Percentiles rank a stretch among this genome's conserved stretches.
Evolutionary conservation across 495 filamentous ascomycete species (phyloP).

Genomic region (Massariosphaeria phaeospora): DNA sequence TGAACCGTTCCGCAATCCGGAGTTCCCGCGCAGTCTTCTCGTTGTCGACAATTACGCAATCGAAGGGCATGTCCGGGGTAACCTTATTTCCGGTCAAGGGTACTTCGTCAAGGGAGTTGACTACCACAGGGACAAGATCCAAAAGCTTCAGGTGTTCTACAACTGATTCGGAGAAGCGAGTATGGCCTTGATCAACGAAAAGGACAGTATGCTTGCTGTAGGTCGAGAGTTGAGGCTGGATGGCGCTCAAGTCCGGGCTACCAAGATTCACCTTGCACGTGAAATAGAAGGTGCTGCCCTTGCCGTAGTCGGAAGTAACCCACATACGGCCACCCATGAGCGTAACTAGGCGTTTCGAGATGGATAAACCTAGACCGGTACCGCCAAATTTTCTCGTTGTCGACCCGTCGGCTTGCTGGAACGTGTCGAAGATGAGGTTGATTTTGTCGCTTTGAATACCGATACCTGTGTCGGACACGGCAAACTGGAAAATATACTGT

Average conservation of each 20-base stretch:
- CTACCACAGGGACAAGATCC: slow-evolving; percentile 74
- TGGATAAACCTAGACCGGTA: slow-evolving; percentile 91
- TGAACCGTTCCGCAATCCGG: slow-evolving; percentile 86
- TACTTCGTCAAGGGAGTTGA: slow-evolving; percentile 60
- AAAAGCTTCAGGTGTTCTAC: slow-evolving; percentile 73
- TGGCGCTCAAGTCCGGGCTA: slow-evolving; percentile 70
- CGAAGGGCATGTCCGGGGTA: slow-evolving; percentile 64
- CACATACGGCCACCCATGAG: slow-evolving; percentile 97
- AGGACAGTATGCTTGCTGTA: slow-evolving; percentile 91
- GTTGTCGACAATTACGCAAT: slow-evolving; percentile 95
- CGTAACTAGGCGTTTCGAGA: slow-evolving; percentile 91
- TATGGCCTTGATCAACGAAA: slow-evolving; percentile 91
- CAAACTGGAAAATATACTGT: slow-evolving; percentile 93
- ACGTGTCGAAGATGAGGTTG: slow-evolving; percentile 97
- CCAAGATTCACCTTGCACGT: slow-evolving; percentile 90
- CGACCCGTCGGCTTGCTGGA: slow-evolving; percentile 97
- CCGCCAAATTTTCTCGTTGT: slow-evolving; percentile 96
- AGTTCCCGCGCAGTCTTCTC: slow-evolving; percentile 82
- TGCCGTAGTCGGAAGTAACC: slow-evolving; percentile 90
- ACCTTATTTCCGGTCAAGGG: slow-evolving; percentile 51
- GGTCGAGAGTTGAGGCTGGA: slow-evolving; percentile 77
- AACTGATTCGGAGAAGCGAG: slow-evolving; percentile 68
- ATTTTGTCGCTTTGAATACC: slow-evolving; percentile 95
- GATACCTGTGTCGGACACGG: slow-evolving; percentile 95
- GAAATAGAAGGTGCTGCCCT: slow-evolving; percentile 95